Base-by-base conservation (phyloP, 192 early-diverging fungal genomes). In the Backusella australiensis region DNA sequence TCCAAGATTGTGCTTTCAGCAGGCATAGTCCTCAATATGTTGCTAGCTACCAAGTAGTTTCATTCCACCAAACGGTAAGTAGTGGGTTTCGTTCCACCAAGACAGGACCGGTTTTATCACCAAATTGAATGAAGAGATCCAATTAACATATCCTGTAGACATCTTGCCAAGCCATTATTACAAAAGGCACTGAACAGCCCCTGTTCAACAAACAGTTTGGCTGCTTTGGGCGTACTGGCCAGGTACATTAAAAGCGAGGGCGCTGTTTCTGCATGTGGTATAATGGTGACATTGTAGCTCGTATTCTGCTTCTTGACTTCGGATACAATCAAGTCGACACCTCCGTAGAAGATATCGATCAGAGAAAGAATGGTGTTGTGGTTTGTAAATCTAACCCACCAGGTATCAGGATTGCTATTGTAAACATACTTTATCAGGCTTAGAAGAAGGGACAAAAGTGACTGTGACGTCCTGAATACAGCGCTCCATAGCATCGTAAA, bases 11-110 rank as follows among this genome's bases (percentile, higher is more conserved):
- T 72, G 5, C 81, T 82, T 0, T 77, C 76, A 9, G 49, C 67
- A 15, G 71, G 72, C 65, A 86, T 29, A 70, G 74, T 70, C 12
- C 81, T 80, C 46, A 86, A 35, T 1, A 86, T 72, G 26, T 83
- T 77, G 1, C 77, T 86, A 29, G 84, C 75, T 80, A 17, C 83
- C 81, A 21, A 89, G 46, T 70, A 84, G 81, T 49, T 32, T 32
- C 2, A 0, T 3, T 32, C 32, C 85, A 86, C 88, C 88, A 89
- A 15, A 86, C 77, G 8, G 76, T 70, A 67, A 86, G 88, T 56
- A 85, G 77, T 29, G 77, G 75, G 34, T 73, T 79, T 3, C 63
- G 77, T 63, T 79, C 81, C 19, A 78, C 59, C 14, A 35, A 76
- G 0, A 23, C 38, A 9, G 75, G 36, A 9, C 76, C 78, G 8